phyloP scores from a whole-genome alignment of 2,329 filamentous ascomycete species.

The Calonectria honghensis region DNA sequence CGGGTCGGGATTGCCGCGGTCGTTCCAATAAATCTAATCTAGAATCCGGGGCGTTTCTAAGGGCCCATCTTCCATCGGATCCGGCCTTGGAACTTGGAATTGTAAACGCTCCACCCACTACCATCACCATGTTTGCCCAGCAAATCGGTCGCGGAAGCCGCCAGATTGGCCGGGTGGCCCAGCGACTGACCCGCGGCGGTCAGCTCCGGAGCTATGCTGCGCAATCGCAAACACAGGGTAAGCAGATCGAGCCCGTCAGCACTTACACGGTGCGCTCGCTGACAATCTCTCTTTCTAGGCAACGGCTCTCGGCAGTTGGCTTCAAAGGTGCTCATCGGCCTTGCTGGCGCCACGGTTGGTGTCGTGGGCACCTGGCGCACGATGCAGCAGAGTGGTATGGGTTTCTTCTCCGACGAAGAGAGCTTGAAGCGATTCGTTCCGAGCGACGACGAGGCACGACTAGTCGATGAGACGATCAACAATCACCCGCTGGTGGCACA shows the following conservation, averaged over 20 bases:
- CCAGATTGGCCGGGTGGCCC: constrained; percentile 50
- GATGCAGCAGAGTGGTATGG: constrained; percentile 60
- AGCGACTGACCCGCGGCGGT: constrained; percentile 44
- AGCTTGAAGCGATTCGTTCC: constrained; percentile 80
- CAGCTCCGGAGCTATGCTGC: constrained; percentile 54
- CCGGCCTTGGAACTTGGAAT: constrained; percentile 2
- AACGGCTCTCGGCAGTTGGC: constrained; percentile 51
- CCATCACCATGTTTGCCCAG: constrained; percentile 49
- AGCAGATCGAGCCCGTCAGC: constrained; percentile 15
- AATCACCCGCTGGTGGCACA: constrained; percentile 83
- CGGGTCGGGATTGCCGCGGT: constrained; percentile 50
- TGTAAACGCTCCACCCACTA: background rate
- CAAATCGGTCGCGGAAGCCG: constrained; percentile 52
- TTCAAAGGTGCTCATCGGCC: constrained; percentile 55
- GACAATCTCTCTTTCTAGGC: constrained; percentile 41
- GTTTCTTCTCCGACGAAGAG: constrained; percentile 78
- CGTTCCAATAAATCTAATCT: constrained; percentile 47
- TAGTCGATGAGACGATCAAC: constrained; percentile 84
- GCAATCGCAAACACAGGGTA: constrained; percentile 49
- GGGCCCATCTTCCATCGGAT: constrained; percentile 2
- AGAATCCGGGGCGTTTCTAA: constrained; percentile 16
- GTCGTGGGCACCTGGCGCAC: constrained; percentile 61
- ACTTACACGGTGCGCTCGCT: constrained; percentile 39
- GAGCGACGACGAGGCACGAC: constrained; percentile 69
- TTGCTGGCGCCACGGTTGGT: constrained; percentile 57